Conservation (phyloP, 2,329 filamentous ascomycete species). For the Stachybotrys elegans region DNA sequence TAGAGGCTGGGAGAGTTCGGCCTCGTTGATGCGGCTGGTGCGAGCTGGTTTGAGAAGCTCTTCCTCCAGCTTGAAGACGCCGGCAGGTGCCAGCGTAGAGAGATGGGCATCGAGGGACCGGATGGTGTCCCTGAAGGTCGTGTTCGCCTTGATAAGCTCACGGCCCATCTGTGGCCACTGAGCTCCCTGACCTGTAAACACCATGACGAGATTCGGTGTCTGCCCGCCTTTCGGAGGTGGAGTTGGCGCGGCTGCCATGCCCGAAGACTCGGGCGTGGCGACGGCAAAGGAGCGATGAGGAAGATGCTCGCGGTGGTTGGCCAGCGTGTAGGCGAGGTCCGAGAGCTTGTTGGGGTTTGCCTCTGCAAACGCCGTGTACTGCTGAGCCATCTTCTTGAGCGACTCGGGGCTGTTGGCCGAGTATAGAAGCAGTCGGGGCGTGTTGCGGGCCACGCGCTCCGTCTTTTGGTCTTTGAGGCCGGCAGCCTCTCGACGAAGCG, state of each 20-base stretch:
- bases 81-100: not conserved
- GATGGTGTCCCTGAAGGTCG: constrained; percentile 7
- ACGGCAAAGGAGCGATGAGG: constrained; percentile 14
- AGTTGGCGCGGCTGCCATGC: not conserved
- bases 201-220: constrained; percentile 9
- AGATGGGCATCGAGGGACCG: constrained; percentile 6
- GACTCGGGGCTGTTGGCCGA: constrained; percentile 12
- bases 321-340: constrained; percentile 25
- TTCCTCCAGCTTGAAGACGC: constrained; percentile 13
- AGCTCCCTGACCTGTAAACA: constrained; percentile 31
- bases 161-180: constrained; percentile 27
- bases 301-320: constrained; percentile 19
- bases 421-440: constrained; percentile 10
- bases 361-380: constrained; percentile 14
- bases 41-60: constrained; percentile 11
- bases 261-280: constrained; percentile 1
- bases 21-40: constrained; percentile 20
- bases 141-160: constrained; percentile 12
- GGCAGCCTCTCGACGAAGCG: too few species aligned
- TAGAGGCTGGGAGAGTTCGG: constrained; percentile 29
- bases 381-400: constrained; percentile 6
- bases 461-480: not conserved
- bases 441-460: too few species aligned
- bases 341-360: constrained; percentile 4
- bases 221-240: not conserved